phyloP scores from a whole-genome alignment of 306 rosid genomes.

The Quercus cerris region DNA sequence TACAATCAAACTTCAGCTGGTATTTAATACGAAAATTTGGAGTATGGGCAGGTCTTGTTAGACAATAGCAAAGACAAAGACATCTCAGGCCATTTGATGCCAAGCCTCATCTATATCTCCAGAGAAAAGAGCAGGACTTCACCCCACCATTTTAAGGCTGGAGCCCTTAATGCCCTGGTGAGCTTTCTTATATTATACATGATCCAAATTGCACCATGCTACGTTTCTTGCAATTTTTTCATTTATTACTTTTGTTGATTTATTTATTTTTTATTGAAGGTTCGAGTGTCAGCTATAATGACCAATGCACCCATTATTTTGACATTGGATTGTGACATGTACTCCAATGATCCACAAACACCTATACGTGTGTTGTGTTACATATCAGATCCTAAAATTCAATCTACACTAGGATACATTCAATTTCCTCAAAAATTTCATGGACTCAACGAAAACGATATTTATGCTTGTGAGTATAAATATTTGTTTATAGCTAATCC shows the following conservation, averaged over 20 bases:
- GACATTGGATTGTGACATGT: constrained; percentile 42
- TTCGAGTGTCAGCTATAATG: constrained; percentile 50
- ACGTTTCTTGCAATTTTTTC: no score
- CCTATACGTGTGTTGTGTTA: constrained; percentile 35
- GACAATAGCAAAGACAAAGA: constrained; percentile 31
- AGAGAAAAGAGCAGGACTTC: constrained; percentile 35
- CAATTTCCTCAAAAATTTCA: constrained; percentile 43
- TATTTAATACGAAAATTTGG: no score
- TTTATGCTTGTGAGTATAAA: constrained; percentile 19
- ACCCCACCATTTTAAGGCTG: constrained; percentile 45
- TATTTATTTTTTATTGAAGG: constrained; percentile 4
- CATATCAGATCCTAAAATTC: constrained; percentile 19
- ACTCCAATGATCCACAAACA: constrained; percentile 42
- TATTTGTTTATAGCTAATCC: constrained; percentile 3
- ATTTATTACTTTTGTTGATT: constrained; percentile 6
- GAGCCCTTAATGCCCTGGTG: constrained; percentile 49
- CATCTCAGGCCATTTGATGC: constrained; percentile 17
- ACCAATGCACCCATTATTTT: constrained; percentile 44
- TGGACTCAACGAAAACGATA: constrained; percentile 30
- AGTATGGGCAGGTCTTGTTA: constrained; percentile 11
- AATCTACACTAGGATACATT: constrained; percentile 8
- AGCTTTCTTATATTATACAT: not conserved
- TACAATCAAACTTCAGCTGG: no score
- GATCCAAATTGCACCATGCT: no score
- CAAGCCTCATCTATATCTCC: constrained; percentile 42